Evolutionary conservation across 2,329 filamentous ascomycete genomes (phyloP).

Genomic region (Neonectria coccinea): DNA sequence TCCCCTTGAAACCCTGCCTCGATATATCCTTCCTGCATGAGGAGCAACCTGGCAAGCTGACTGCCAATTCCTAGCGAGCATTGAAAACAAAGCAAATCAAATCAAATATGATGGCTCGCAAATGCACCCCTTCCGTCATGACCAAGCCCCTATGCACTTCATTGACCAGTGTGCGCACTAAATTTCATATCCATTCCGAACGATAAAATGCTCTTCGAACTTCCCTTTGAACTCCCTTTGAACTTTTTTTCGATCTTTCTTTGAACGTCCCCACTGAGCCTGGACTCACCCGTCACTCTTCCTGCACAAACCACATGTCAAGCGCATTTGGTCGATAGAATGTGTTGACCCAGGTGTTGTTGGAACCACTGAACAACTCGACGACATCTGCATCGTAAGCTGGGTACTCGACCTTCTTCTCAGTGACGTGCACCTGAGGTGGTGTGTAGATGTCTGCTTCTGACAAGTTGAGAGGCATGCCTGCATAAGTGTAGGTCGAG

Average conservation of each 20-base stretch:
- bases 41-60: not conserved
- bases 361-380: constrained; percentile 34
- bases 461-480: not conserved
- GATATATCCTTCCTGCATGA: not conserved
- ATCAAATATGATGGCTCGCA: not conserved
- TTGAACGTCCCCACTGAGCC: not conserved
- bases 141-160: not conserved
- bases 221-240: not conserved
- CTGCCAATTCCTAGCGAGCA: not conserved
- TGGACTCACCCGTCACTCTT: constrained; percentile 7
- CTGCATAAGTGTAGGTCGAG: not conserved
- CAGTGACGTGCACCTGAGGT: constrained; percentile 18
- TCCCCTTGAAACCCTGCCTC: not conserved
- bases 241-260: not conserved
- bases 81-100: not conserved
- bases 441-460: not conserved
- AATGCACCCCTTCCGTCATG: constrained; percentile 7
- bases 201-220: not conserved
- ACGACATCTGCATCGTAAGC: constrained; percentile 36
- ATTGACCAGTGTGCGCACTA: not conserved
- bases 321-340: constrained; percentile 40
- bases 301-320: constrained; percentile 42
- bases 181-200: not conserved
- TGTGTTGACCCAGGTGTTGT: constrained; percentile 39
- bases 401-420: constrained; percentile 35